These are phyloP conservation scores for Cyclotella kingstonii DNA, from an alignment of 108 stramenopile species.

Conservation along the genomic window DNA sequence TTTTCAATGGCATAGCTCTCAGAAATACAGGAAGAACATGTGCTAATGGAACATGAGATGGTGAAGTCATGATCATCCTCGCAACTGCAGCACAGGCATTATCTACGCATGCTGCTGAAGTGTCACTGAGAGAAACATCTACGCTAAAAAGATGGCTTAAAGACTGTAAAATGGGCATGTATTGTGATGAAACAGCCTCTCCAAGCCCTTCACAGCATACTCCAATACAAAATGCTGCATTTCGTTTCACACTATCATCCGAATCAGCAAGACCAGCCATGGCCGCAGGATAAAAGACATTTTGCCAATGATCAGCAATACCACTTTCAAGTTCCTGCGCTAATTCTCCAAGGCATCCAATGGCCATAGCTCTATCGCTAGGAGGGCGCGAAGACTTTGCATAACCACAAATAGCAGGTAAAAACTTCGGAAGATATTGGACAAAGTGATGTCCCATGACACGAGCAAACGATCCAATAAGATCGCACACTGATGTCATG, in stretches of 20 bases:
- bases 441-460: slow-evolving; percentile 84
- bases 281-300: slow-evolving; percentile 79
- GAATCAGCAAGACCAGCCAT: slow-evolving; percentile 80
- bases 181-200: slow-evolving; percentile 54
- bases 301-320: slow-evolving; percentile 76
- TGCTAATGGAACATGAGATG: slow-evolving; percentile 73
- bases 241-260: slow-evolving; percentile 85
- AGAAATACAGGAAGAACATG: slow-evolving; percentile 91
- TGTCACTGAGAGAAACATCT: slow-evolving; percentile 61
- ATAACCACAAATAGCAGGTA: slow-evolving; percentile 86
- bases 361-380: slow-evolving; percentile 92
- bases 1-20: slow-evolving; percentile 83
- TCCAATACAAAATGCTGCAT: slow-evolving; percentile 93
- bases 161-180: slow-evolving; percentile 72
- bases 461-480: slow-evolving; percentile 80
- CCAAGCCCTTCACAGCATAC: slow-evolving; percentile 84
- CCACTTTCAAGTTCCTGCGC: slow-evolving; percentile 78
- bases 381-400: slow-evolving; percentile 86
- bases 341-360: slow-evolving; percentile 94
- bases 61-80: slow-evolving; percentile 90
- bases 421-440: slow-evolving; percentile 79
- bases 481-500: slow-evolving; percentile 89
- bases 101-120: slow-evolving; percentile 81
- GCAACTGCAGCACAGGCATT: slow-evolving; percentile 91
- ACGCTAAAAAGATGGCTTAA: slow-evolving; percentile 83